Percentiles rank a stretch among this genome's conserved stretches.
These are phyloP conservation scores for Tirmania nivea DNA, from an alignment of 495 filamentous ascomycete genomes.

Conservation along the genomic window DNA sequence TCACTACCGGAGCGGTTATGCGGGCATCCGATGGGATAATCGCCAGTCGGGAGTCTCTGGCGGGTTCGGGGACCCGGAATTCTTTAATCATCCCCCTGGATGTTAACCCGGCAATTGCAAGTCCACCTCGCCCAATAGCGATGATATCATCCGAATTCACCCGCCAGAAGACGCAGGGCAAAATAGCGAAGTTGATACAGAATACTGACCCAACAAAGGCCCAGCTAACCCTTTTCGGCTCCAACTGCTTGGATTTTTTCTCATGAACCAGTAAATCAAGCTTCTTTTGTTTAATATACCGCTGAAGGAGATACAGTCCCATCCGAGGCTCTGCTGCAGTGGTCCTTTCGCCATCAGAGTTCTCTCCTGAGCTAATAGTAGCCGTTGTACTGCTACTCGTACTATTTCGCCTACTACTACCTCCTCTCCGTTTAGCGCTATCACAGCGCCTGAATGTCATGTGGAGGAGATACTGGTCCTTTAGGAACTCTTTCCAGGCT, in stretches of 20 bases:
- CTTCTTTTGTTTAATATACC: conserved; percentile 12
- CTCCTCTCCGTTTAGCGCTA: not conserved
- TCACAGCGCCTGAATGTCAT: not conserved
- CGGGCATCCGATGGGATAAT: not conserved
- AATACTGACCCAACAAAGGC: conserved; percentile 20
- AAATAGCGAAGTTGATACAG: conserved; percentile 11
- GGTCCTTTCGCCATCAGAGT: not conserved
- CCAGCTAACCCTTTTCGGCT: not conserved
- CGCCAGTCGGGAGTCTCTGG: not conserved
- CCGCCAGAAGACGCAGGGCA: conserved; percentile 19
- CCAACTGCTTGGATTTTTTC: not conserved
- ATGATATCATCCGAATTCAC: conserved; percentile 7
- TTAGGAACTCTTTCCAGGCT: conserved; percentile 16
- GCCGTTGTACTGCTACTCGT: not conserved
- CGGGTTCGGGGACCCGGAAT: not conserved
- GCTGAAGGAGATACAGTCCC: conserved; percentile 18
- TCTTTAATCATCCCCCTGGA: too few species aligned
- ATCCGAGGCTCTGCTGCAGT: not conserved
- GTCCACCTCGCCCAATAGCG: not conserved
- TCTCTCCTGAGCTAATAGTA: not conserved
- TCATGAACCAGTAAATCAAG: conserved; percentile 15
- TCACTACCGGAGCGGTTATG: not conserved
- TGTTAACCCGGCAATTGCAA: not conserved
- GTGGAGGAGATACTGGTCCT: not conserved
- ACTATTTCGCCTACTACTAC: not conserved